Conservation (phyloP, 176 grass and related monocot species). For the Carex cristatella region DNA sequence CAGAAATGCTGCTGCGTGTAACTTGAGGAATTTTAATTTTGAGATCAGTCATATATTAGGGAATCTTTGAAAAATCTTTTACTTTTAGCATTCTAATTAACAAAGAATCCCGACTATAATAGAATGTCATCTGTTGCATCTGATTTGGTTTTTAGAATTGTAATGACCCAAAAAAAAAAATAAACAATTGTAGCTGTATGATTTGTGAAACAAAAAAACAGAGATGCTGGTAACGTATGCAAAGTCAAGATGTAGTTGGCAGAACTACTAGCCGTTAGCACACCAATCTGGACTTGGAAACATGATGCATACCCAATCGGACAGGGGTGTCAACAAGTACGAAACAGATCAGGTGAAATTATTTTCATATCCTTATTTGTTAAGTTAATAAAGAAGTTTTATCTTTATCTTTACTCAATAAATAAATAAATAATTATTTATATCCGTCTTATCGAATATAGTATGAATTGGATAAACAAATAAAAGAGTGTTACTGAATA, state of each 20-base stretch:
- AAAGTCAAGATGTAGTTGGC: neutral
- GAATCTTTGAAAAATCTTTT: neutral
- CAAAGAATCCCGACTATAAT: neutral
- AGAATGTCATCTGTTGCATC: neutral
- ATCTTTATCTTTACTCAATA: too few species aligned
- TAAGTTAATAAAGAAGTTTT: too few species aligned
- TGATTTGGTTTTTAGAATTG: neutral
- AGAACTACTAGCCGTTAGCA: neutral
- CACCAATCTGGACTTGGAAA: neutral
- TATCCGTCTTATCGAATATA: too few species aligned
- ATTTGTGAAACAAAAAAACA: neutral
- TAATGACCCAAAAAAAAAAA: neutral
- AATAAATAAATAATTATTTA: too few species aligned
- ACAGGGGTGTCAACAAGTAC: neutral
- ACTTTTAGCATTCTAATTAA: neutral
- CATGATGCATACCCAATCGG: neutral
- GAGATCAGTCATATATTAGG: neutral
- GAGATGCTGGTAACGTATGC: neutral
- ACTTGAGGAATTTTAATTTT: too few species aligned
- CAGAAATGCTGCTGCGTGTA: too few species aligned
- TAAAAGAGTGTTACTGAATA: too few species aligned
- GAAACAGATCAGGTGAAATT: too few species aligned
- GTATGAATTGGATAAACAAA: too few species aligned
- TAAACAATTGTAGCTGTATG: neutral
- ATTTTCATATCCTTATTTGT: too few species aligned